A percentile compares a stretch with the other conserved stretches of the same genome.
Conservation (phyloP, 1,284 basidiomycete species). For the Sphaerobolus stellatus region DNA sequence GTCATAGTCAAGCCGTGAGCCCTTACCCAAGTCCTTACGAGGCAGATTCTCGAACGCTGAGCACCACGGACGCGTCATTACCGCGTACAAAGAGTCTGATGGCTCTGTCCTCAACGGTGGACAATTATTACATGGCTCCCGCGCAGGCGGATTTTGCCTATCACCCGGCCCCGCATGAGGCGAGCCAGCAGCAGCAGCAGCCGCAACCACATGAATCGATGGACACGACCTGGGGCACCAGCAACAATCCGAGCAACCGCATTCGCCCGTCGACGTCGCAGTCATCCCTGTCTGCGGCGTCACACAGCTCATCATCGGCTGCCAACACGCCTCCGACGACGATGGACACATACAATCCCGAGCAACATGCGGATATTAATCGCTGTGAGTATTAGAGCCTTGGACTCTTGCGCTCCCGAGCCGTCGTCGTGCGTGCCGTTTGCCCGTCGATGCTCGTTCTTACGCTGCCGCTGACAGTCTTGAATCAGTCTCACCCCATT, state of each 20-base stretch:
- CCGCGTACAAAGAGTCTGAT: constrained; percentile 36
- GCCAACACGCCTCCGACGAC: constrained; percentile 73
- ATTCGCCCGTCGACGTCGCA: constrained; percentile 72
- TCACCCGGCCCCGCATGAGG: constrained; percentile 46
- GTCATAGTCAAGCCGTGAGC: constrained; percentile 80
- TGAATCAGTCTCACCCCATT: constrained; percentile 73
- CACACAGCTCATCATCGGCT: constrained; percentile 67
- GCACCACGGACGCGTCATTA: constrained; percentile 21
- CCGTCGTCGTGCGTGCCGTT: constrained; percentile 31
- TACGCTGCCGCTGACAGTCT: constrained; percentile 26
- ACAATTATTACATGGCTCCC: constrained; percentile 62
- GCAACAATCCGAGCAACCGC: constrained; percentile 25
- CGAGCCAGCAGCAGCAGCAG: background rate
- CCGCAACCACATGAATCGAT: constrained; percentile 12
- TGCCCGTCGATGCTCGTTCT: constrained; percentile 33
- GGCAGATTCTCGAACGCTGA: constrained; percentile 51
- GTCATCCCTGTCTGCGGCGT: constrained; percentile 67
- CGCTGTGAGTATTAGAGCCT: constrained; percentile 62
- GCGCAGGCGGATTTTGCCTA: constrained; percentile 77
- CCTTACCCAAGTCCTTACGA: constrained; percentile 80
- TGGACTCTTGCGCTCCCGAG: constrained; percentile 8
- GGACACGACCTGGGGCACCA: constrained; percentile 17
- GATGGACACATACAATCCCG: constrained; percentile 19
- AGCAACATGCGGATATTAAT: constrained; percentile 70
- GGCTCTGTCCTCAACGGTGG: constrained; percentile 70